phyloP scores from a whole-genome alignment of 73 alveolate genomes.

The Diophrys appendiculata region DNA sequence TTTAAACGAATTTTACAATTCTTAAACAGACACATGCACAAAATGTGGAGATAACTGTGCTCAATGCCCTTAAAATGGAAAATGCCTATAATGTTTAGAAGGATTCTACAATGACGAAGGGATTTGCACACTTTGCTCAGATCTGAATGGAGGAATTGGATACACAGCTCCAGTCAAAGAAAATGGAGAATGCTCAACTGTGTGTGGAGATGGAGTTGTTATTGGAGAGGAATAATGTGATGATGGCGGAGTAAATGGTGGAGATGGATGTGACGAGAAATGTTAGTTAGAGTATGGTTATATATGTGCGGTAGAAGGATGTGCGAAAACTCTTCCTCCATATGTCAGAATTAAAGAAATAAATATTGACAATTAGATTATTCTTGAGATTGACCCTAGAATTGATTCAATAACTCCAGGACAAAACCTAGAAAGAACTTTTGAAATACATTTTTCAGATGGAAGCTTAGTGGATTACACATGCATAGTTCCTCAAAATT shows the following conservation, averaged over 20 bases:
- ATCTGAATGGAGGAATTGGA: too few species aligned
- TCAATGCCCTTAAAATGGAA: neutral
- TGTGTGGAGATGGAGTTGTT: neutral
- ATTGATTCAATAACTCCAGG: neutral
- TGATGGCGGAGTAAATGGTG: neutral
- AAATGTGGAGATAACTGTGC: neutral
- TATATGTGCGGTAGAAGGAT: neutral
- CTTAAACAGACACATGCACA: neutral
- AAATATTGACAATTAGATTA: neutral
- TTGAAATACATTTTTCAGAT: too few species aligned
- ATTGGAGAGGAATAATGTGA: neutral
- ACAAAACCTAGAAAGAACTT: too few species aligned
- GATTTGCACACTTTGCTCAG: too few species aligned
- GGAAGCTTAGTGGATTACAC: too few species aligned
- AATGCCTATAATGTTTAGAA: neutral
- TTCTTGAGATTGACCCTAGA: neutral
- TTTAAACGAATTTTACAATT: neutral
- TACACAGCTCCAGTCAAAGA: neutral
- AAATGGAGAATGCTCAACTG: neutral
- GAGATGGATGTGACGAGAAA: neutral
- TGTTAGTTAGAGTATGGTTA: neutral
- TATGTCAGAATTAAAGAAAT: neutral
- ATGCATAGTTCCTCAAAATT: too few species aligned
- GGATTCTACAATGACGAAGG: too few species aligned
- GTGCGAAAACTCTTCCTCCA: neutral